Conservation (phyloP, 1,139 yeast species). For the Debaryomycetaceae sp. region DNA sequence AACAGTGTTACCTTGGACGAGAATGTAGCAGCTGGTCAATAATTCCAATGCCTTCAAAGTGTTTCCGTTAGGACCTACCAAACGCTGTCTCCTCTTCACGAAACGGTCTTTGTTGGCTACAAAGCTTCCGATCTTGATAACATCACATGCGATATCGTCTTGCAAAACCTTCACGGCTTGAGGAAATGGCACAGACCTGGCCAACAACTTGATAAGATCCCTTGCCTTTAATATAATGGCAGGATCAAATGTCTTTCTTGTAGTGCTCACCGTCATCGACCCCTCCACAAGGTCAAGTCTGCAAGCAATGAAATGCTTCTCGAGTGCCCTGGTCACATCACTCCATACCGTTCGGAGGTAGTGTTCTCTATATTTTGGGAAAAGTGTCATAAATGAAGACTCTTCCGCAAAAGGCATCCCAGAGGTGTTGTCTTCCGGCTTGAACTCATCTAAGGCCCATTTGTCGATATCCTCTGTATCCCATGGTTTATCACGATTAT, state of each 20-base stretch:
- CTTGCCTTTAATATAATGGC: constrained; percentile 91
- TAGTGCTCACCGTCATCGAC: constrained; percentile 93
- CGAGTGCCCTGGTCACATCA: constrained; percentile 80
- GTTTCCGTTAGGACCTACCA: constrained; percentile 96
- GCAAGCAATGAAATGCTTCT: constrained; percentile 71
- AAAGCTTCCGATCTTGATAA: constrained; percentile 87
- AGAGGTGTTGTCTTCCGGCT: constrained; percentile 80
- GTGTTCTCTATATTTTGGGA: constrained; percentile 94
- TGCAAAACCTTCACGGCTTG: constrained; percentile 90
- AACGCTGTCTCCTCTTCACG: constrained; percentile 90
- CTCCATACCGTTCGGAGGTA: constrained; percentile 90
- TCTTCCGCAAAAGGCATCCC: constrained; percentile 92
- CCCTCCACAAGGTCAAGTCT: constrained; percentile 92
- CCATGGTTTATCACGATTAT: constrained; percentile 96
- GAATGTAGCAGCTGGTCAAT: constrained; percentile 86
- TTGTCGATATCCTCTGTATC: constrained; percentile 94
- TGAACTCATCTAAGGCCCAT: constrained; percentile 88
- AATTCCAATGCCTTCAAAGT: constrained; percentile 93
- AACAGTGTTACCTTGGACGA: constrained; percentile 97
- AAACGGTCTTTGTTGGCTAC: constrained; percentile 91
- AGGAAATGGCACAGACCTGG: constrained; percentile 96
- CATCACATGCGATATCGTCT: constrained; percentile 94
- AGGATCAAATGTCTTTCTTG: constrained; percentile 94
- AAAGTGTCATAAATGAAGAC: constrained; percentile 88
- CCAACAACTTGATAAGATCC: constrained; percentile 87